Base-by-base conservation (phyloP, 139 green algal genomes). In the Dunaliella primolecta region DNA sequence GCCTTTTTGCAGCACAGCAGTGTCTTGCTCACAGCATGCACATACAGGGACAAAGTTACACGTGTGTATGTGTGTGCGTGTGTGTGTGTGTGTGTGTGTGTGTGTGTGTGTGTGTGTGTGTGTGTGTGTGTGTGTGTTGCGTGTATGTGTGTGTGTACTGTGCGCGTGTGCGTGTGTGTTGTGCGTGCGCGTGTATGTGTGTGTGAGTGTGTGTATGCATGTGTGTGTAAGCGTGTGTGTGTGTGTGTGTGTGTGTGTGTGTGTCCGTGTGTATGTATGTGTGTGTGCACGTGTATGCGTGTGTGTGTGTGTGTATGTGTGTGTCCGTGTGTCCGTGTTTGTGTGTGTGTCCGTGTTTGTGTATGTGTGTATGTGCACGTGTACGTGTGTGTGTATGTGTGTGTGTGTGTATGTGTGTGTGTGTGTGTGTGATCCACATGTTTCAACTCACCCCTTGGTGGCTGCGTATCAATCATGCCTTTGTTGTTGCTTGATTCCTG, bases 391-490 rank as follows among this genome's bases (percentile, higher is more conserved):
- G 46, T 64, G 46, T 64, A 15, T 64, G 46, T 15, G 46, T 15
- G 46, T 15, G 46, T 15, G 46, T 15, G 46, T 64, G 46, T 15
- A 64, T 15, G 46, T 15, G 46, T 15, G 46, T 15, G 15, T 15
- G 46, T 15, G 15, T n/a, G n/a, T n/a, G n/a, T n/a, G n/a, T n/a
- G n/a, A n/a, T n/a, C n/a, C n/a, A n/a, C n/a, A n/a, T n/a, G n/a
- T n/a, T n/a, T n/a, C n/a, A 37, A 81, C 76, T 32, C 31, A 81
- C 76, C 76, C 21, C 33, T 81, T 23, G 76, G 76, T 20, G 76
- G 76, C 31, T 81, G 76, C 33, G 76, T 81, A 3, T 81, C 76
- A 27, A 81, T 81, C 76, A 81, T 38, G 76, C 76, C 76, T 30
- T 81, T 81, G 46, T 15, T 64, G 46, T 64, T 64, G 15, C 7